Conservation (phyloP, 2,329 filamentous ascomycete genomes). For the Penicillium sp. region DNA sequence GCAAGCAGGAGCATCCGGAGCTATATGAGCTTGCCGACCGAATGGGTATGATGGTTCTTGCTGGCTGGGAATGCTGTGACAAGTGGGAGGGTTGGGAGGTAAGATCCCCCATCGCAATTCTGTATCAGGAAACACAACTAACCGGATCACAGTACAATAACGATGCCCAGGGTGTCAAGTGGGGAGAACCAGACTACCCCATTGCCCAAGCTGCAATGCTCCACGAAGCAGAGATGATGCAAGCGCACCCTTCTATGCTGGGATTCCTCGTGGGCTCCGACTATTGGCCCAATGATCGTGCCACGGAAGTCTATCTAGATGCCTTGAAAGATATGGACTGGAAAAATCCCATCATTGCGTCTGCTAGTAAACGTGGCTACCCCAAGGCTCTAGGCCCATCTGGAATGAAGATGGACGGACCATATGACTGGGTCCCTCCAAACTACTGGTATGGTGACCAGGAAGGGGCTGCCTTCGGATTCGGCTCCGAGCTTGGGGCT, state of each 20-base stretch:
- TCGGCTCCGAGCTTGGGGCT: slow-evolving; percentile 67
- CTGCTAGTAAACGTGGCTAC: slow-evolving; percentile 62
- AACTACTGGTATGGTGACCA: slow-evolving; percentile 67
- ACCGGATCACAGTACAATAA: slow-evolving; percentile 56
- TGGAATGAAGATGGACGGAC: slow-evolving; percentile 70
- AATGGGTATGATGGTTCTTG: slow-evolving; percentile 66
- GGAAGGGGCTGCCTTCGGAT: slow-evolving; percentile 66
- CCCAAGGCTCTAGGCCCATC: slow-evolving; percentile 60
- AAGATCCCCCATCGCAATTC: slow-evolving; percentile 3
- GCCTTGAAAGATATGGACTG: slow-evolving; percentile 60
- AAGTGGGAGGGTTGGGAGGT: slow-evolving; percentile 69
- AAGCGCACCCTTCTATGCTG: slow-evolving; percentile 65
- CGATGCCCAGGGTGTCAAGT: slow-evolving; percentile 55
- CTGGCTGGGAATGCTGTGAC: slow-evolving; percentile 71
- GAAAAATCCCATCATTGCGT: slow-evolving; percentile 63
- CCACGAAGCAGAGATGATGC: slow-evolving; percentile 66
- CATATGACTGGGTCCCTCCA: slow-evolving; percentile 70
- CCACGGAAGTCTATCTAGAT: slow-evolving; percentile 60
- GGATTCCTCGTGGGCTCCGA: slow-evolving; percentile 67
- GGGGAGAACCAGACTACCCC: slow-evolving; percentile 61
- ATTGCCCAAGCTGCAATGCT: slow-evolving; percentile 62
- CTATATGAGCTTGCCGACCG: slow-evolving; percentile 65
- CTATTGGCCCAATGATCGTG: slow-evolving; percentile 66
- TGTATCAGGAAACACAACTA: background rate
- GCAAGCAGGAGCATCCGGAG: slow-evolving; percentile 68